Percentiles rank a stretch among this genome's conserved stretches.
Evolutionary conservation across 1,139 yeast genomes (phyloP).

Genomic region (Kodamaea plutei): DNA sequence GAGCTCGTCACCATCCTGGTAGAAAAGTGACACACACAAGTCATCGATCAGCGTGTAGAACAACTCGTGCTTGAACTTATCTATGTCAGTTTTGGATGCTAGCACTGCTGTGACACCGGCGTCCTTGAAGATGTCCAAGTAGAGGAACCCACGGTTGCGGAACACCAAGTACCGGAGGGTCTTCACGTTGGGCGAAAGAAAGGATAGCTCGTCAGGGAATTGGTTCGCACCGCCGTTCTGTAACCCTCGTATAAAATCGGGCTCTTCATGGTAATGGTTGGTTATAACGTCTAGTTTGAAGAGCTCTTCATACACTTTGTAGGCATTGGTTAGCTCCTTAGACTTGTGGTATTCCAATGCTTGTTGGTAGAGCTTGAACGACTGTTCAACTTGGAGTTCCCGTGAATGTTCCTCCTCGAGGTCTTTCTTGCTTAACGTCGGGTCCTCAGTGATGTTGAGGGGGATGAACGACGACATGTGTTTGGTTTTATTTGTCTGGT

Average conservation of each 20-base stretch:
- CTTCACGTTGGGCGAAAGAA: slow-evolving; percentile 65
- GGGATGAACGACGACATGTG: slow-evolving; percentile 74
- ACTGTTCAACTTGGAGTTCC: slow-evolving; percentile 85
- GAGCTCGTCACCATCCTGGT: slow-evolving; percentile 60
- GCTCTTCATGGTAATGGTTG: slow-evolving; percentile 44
- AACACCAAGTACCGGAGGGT: slow-evolving; percentile 71
- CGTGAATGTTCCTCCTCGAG: slow-evolving; percentile 85
- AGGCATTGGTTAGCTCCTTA: slow-evolving; percentile 47
- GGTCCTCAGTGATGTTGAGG: slow-evolving; percentile 72
- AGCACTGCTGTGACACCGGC: background rate
- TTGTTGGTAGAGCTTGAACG: slow-evolving; percentile 67
- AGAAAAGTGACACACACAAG: slow-evolving; percentile 50
- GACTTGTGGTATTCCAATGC: slow-evolving; percentile 63
- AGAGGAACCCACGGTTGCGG: slow-evolving; percentile 76
- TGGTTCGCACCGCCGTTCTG: slow-evolving; percentile 36
- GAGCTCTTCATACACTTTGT: slow-evolving; percentile 52
- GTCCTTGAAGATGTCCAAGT: slow-evolving; percentile 43
- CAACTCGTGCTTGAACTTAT: slow-evolving; percentile 14
- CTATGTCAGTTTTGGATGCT: background rate
- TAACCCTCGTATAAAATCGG: slow-evolving; percentile 34
- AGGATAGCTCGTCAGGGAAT: slow-evolving; percentile 39
- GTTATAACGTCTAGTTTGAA: slow-evolving; percentile 66
- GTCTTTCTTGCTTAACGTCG: slow-evolving; percentile 42
- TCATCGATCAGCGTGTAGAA: slow-evolving; percentile 53
- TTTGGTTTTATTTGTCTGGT: no score